Percentiles rank a stretch among this genome's conserved stretches.
Conservation (phyloP, 2,329 filamentous ascomycete genomes). For the Trichoderma asperellum region DNA sequence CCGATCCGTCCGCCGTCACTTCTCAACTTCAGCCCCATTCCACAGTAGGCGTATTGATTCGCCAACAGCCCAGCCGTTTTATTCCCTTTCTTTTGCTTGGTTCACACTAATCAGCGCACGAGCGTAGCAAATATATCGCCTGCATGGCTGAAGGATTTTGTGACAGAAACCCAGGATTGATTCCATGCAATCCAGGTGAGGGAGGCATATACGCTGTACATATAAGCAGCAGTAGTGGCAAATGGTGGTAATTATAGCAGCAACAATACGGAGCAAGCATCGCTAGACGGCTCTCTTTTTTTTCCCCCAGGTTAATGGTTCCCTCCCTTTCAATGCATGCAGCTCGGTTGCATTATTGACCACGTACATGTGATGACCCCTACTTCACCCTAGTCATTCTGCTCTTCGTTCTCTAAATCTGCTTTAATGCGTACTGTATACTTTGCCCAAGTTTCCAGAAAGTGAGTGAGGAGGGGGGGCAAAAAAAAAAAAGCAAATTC, state of each 20-base stretch:
- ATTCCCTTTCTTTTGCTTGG: background rate
- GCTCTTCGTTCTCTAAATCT: background rate
- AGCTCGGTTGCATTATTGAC: background rate
- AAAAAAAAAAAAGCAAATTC: background rate
- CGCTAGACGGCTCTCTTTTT: background rate
- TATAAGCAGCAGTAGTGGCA: background rate
- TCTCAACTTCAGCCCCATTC: slow-evolving; percentile 1
- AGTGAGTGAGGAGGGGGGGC: background rate
- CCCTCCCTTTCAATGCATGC: slow-evolving; percentile 7
- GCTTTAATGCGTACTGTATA: background rate
- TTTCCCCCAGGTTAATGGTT: background rate
- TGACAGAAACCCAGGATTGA: background rate
- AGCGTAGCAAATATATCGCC: slow-evolving; percentile 4
- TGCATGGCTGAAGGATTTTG: slow-evolving; percentile 13
- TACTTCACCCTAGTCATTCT: background rate
- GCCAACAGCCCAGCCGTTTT: background rate
- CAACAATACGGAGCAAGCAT: background rate
- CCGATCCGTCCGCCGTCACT: slow-evolving; percentile 27
- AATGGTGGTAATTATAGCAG: background rate
- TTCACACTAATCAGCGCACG: background rate
- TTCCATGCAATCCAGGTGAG: slow-evolving; percentile 1
- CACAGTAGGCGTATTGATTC: background rate
- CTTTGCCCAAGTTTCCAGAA: background rate
- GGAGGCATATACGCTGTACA: background rate
- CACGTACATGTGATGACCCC: background rate